Evolutionary conservation across 257 asterid genomes (phyloP).

Genomic region (Handroanthus guayacan): DNA sequence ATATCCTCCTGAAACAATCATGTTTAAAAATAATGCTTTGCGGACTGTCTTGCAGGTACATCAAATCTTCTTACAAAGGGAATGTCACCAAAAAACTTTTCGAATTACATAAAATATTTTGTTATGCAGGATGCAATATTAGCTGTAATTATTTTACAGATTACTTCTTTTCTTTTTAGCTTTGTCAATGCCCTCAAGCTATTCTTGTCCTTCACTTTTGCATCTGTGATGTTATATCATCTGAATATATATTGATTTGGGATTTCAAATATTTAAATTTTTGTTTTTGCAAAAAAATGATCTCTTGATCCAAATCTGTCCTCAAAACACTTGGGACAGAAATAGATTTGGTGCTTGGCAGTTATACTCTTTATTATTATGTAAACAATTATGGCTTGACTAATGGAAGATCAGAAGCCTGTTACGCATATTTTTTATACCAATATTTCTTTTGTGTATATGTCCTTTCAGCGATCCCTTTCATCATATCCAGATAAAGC

Average conservation of each 20-base stretch:
- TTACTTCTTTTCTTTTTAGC: not conserved
- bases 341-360: conserved; percentile 7
- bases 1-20: conserved; percentile 74
- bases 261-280: not conserved
- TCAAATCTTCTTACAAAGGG: not conserved
- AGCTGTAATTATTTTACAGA: not conserved
- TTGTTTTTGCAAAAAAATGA: conserved; percentile 10
- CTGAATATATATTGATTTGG: not conserved
- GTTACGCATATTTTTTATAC: not conserved
- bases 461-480: conserved; percentile 10
- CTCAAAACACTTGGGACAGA: conserved; percentile 13
- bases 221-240: conserved; percentile 15
- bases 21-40: conserved; percentile 84
- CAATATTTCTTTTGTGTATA: not conserved
- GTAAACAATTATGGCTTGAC: not conserved
- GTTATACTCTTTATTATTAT: not conserved
- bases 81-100: not conserved
- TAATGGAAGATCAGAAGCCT: conserved; percentile 12
- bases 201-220: conserved; percentile 15
- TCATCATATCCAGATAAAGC: not conserved
- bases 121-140: conserved; percentile 13
- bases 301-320: not conserved
- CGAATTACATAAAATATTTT: not conserved
- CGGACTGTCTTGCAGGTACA: conserved; percentile 79
- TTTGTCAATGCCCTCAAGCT: conserved; percentile 12